phyloP scores from a whole-genome alignment of 257 asterid species.

The Avicennia marina region DNA sequence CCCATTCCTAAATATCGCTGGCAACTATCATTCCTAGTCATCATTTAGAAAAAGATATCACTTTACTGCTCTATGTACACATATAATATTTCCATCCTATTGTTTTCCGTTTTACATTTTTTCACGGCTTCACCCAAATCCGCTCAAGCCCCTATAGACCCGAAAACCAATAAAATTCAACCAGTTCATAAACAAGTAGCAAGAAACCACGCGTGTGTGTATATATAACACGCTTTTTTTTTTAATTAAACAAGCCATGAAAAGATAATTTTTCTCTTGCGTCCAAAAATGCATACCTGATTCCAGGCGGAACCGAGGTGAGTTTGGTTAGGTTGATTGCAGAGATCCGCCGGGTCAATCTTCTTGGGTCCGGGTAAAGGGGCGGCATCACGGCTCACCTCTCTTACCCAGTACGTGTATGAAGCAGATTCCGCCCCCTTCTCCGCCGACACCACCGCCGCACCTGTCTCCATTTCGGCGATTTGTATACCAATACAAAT shows the following conservation, averaged over 20 bases:
- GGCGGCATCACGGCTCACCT: conserved; percentile 48
- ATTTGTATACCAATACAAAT: too few relatives aligned
- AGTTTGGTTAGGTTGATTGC: conserved; percentile 31
- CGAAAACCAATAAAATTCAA: too few relatives aligned
- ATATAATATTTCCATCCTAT: too few relatives aligned
- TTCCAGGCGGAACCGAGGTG: conserved; percentile 71
- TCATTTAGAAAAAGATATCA: too few relatives aligned
- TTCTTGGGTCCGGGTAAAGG: conserved; percentile 54
- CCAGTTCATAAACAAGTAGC: neutral
- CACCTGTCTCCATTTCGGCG: conserved; percentile 43
- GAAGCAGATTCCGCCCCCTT: conserved; percentile 32
- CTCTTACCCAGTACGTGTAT: conserved; percentile 61
- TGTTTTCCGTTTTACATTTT: too few relatives aligned
- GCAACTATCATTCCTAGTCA: too few relatives aligned
- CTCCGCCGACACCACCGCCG: conserved; percentile 35
- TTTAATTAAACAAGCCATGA: neutral
- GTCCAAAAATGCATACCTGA: conserved; percentile 31
- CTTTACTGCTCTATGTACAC: too few relatives aligned
- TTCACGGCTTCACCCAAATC: too few relatives aligned
- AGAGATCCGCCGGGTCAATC: conserved; percentile 41
- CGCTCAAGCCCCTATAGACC: too few relatives aligned
- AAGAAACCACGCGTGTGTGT: too few relatives aligned
- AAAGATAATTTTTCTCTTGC: neutral
- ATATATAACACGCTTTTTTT: too few relatives aligned
- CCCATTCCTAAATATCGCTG: too few relatives aligned